A percentile compares a stretch with the other conserved stretches of the same genome.
Evolutionary conservation across 306 rosid genomes (phyloP).

Genomic region (Malus orientalis): DNA sequence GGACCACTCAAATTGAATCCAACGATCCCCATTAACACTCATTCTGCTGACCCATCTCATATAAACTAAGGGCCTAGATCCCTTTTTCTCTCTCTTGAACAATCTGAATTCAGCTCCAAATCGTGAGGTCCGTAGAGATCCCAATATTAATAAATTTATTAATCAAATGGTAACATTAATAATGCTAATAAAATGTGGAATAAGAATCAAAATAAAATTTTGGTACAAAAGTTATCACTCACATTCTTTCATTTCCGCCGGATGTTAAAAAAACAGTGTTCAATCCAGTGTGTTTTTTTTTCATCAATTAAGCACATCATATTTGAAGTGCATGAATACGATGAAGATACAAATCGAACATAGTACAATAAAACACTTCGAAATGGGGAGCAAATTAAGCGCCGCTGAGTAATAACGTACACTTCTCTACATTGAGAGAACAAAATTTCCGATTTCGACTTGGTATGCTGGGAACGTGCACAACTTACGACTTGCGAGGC

Average conservation of each 20-base stretch:
- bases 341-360: background rate
- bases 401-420: constrained; percentile 26
- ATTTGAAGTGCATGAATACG: background rate
- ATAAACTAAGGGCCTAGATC: too few species aligned
- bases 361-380: background rate
- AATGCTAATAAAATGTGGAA: background rate
- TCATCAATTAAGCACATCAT: background rate
- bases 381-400: constrained; percentile 14
- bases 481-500: constrained; percentile 52
- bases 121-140: too few species aligned
- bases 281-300: background rate
- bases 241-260: background rate
- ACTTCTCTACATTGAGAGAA: constrained; percentile 40
- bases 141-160: too few species aligned
- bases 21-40: too few species aligned
- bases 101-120: too few species aligned
- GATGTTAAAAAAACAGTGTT: background rate
- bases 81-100: too few species aligned
- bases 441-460: constrained; percentile 38
- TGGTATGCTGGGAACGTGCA: background rate
- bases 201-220: background rate
- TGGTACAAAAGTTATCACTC: background rate
- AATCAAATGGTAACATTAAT: too few species aligned
- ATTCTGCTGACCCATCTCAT: too few species aligned
- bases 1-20: too few species aligned